Evolutionary conservation across 176 grass and related monocot species (phyloP), one percentile per base, ranked within the genome.

Genomic region (Musa itinerans): DNA sequence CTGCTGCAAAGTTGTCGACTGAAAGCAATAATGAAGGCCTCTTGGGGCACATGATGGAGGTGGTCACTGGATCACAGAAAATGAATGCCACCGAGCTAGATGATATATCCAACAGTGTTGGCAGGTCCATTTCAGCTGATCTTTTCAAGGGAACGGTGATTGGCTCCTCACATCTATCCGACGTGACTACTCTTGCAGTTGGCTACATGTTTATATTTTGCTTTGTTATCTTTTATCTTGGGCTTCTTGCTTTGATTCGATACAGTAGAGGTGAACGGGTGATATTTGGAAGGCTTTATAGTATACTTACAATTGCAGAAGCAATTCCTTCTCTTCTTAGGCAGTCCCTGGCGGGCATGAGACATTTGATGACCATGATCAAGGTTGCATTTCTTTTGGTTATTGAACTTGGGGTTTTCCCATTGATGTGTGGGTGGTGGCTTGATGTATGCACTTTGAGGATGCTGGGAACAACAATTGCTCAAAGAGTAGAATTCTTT

Each of bases 371-470:
- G 88, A 95, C 88, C 63, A 99, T 99, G 91, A 76, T 95, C 62
- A 99, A 99, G 77, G 96, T 99, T 82, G 91, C 96, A 24, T 95
- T 99, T 74, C 87, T 99, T 74, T 64, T 99, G 71, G 91, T 99
- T 57, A 99, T 99, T 83, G 96, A 99, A 74, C 86, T 99, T 10
- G 91, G 96, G 22, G 90, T 99, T n/a, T 99, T 99, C 79, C 96
- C 96, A 20, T 88, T 99, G 21, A 88, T 99, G 96, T 99, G 96
- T 10, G 96, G 96, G 21, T 99, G 96, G 96, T 99, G 96, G 91
- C 91, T 99, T 80, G 96, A 99, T 86, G 89, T 99, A 2, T 99
- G 96, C 78, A 95, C 96, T 81, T 72, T 99, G 77, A 99, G 91
- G 81, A 99, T 95, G 83, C 52, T 99, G 76, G 96, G 96, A 73